Evolutionary conservation across 2,329 filamentous ascomycete genomes (phyloP).

Genomic region (Arachnopeziza araneosa): DNA sequence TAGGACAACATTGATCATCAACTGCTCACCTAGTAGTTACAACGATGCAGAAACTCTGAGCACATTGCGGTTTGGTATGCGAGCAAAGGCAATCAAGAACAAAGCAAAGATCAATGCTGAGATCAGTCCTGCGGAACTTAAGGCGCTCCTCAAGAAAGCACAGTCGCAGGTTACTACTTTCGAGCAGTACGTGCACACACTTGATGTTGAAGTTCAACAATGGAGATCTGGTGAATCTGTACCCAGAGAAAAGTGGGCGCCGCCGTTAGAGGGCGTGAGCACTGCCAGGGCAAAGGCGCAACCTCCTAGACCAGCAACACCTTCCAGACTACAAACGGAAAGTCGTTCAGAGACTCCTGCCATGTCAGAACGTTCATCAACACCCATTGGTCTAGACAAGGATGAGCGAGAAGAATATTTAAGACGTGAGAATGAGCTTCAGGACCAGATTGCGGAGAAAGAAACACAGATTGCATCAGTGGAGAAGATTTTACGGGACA

Average conservation of each 20-base stretch:
- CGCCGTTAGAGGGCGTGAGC: conserved; percentile 53
- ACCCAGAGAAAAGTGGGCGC: conserved; percentile 82
- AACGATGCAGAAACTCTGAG: conserved; percentile 93
- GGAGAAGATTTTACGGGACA: conserved; percentile 75
- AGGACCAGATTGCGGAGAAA: conserved; percentile 92
- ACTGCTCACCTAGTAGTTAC: conserved; percentile 97
- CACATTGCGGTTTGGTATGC: conserved; percentile 88
- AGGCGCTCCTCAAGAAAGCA: conserved; percentile 85
- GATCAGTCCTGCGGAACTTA: conserved; percentile 91
- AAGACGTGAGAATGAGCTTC: conserved; percentile 89
- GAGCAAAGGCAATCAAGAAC: conserved; percentile 98
- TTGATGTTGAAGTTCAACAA: conserved; percentile 78
- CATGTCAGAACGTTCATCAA: conserved; percentile 76
- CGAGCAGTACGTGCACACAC: conserved; percentile 73
- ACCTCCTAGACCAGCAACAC: conserved; percentile 50
- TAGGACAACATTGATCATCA: conserved; percentile 96
- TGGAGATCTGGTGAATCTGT: conserved; percentile 89
- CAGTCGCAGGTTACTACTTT: conserved; percentile 86
- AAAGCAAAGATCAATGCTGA: conserved; percentile 99
- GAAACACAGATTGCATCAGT: conserved; percentile 74
- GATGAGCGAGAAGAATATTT: conserved; percentile 97
- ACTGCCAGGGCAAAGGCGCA: conserved; percentile 44
- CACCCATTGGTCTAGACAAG: conserved; percentile 84
- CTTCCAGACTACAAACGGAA: conserved; percentile 50
- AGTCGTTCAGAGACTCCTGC: conserved; percentile 57